phyloP scores from a whole-genome alignment of 768 basidiomycete genomes.

The Brasilioporus rufonigricans region DNA sequence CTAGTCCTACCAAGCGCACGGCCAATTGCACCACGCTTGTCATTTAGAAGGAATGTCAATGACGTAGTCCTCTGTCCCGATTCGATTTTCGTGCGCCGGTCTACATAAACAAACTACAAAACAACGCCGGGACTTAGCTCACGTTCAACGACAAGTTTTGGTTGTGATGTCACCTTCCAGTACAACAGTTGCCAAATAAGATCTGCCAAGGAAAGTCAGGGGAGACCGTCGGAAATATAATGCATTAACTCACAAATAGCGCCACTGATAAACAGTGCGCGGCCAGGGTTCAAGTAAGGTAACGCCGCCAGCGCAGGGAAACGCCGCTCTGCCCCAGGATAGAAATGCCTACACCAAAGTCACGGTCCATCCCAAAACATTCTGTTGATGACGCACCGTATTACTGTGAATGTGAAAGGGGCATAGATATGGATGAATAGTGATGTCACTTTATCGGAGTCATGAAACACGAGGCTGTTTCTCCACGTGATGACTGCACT shows the following conservation, averaged over 20 bases:
- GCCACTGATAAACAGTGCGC: constrained; percentile 75
- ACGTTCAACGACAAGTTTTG: not conserved
- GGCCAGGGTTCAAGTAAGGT: constrained; percentile 65
- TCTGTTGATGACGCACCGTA: constrained; percentile 53
- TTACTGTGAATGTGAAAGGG: constrained; percentile 87
- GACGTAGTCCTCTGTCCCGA: constrained; percentile 91
- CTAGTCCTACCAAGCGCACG: constrained; percentile 59
- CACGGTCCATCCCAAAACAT: not conserved
- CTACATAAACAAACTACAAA: constrained; percentile 75
- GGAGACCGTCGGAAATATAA: constrained; percentile 9
- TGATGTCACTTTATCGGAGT: constrained; percentile 93
- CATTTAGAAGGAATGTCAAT: constrained; percentile 83
- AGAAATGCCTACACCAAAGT: constrained; percentile 67
- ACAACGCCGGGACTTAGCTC: constrained; percentile 1
- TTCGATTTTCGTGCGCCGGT: constrained; percentile 84
- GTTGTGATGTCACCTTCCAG: constrained; percentile 64
- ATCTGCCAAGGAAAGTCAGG: constrained; percentile 48
- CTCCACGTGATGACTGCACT: constrained; percentile 98
- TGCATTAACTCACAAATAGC: constrained; percentile 65
- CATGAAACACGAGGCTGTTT: constrained; percentile 97
- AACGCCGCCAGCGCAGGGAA: constrained; percentile 83
- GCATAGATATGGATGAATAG: constrained; percentile 95
- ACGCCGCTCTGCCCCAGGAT: constrained; percentile 70
- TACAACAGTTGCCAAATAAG: constrained; percentile 91
- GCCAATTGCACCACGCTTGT: constrained; percentile 84